Base-by-base conservation (phyloP, 345 rosid genomes). In the Carallia brachiata region DNA sequence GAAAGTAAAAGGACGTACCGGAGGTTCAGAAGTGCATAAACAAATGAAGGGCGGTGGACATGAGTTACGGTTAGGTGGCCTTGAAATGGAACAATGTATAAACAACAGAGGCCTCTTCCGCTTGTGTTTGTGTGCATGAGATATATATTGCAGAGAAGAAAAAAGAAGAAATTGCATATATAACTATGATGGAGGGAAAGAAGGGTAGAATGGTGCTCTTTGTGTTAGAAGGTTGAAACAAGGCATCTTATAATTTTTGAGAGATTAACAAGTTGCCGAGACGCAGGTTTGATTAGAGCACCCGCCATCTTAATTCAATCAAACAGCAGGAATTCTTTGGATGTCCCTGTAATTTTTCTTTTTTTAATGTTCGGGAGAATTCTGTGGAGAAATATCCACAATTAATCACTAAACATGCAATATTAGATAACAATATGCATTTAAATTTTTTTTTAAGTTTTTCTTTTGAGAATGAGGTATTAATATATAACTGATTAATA, bases 321-420 rank as follows among this genome's bases (percentile, higher is more conserved):
- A 7, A 40, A 31, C 8, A 23, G 48, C 12, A 50, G 39, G 52
- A 48, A 40, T 53, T 53, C 54, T 37, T 65, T 71, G 62, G 18
- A 13, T 44, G 16, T n/a, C 39, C 53, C 6, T 6, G 54, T 4
- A 23, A 1, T 40, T 12, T 40, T 40, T 40, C 9, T 40, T 40
- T 44, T 10, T 9, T 44, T 44, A 61, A 53, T 72, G 67, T 67
- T 7, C 0, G 68, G 6, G 72, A 67, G 77, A 62, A 36, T 52
- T 67, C 62, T 62, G 68, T 40, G 72, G 72, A 67, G 55, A 17
- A 39, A 40, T 12, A 52, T 36, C 27, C 48, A 58, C 48, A 36
- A 19, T 40, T 7, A 36, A 19, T 40, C 8, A 53, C 52, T 52
- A 52, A 66, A 50, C 39, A 23, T 23, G 23, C 23, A 58, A 71